phyloP scores from a whole-genome alignment of 1,139 yeast species.

The Hemisphaericaspora lyxosophila region DNA sequence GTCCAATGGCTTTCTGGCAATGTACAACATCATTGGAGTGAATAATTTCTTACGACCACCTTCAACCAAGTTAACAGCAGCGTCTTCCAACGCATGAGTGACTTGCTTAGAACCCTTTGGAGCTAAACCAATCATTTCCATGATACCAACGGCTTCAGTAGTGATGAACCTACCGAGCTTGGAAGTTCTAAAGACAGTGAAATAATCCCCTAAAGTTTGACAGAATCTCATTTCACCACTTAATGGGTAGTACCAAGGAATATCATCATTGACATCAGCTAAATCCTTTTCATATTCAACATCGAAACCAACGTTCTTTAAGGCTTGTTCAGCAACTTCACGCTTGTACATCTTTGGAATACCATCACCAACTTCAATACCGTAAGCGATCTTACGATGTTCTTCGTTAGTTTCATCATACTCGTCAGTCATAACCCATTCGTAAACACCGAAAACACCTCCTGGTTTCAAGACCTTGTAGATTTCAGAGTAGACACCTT shows the following conservation, averaged over 20 bases:
- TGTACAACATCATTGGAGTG: conserved; percentile 95
- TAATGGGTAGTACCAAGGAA: conserved; percentile 98
- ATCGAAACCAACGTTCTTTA: conserved; percentile 85
- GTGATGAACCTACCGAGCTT: conserved; percentile 82
- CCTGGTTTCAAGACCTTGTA: conserved; percentile 97
- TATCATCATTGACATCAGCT: conserved; percentile 77
- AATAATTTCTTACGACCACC: conserved; percentile 89
- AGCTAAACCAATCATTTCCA: conserved; percentile 85
- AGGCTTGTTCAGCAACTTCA: conserved; percentile 84
- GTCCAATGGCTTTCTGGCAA: conserved; percentile 71
- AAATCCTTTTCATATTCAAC: conserved; percentile 73
- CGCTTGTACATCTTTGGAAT: conserved; percentile 93
- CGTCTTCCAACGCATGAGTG: conserved; percentile 91
- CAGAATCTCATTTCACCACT: conserved; percentile 90
- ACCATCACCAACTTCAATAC: conserved; percentile 98
- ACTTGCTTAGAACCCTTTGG: conserved; percentile 94
- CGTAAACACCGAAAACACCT: conserved; percentile 96
- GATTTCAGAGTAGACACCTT: conserved; percentile 94
- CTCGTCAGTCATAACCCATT: conserved; percentile 97
- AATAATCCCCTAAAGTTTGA: conserved; percentile 74
- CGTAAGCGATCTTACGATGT: conserved; percentile 94
- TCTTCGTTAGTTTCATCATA: conserved; percentile 85
- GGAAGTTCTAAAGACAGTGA: conserved; percentile 89
- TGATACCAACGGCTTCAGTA: conserved; percentile 70
- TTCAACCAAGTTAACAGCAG: conserved; percentile 90